phyloP scores from a whole-genome alignment of 2,329 filamentous ascomycete species.

The Penicillium sumatraense region DNA sequence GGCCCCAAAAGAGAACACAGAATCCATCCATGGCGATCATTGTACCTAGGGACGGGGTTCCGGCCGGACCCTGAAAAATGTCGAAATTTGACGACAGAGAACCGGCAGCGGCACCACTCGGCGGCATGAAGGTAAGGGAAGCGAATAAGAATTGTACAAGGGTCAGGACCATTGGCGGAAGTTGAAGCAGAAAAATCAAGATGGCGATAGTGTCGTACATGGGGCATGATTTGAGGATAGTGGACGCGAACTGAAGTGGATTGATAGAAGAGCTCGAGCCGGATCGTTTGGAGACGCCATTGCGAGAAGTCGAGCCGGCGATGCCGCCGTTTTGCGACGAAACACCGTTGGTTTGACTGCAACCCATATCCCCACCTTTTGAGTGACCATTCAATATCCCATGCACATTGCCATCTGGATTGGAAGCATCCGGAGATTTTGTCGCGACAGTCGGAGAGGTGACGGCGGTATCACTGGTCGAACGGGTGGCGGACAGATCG shows the following conservation, averaged over 20 bases:
- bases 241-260: slow-evolving; percentile 76
- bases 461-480: slow-evolving; percentile 40
- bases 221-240: slow-evolving; percentile 86
- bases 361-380: slow-evolving; percentile 41
- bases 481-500: slow-evolving; percentile 46
- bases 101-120: slow-evolving; percentile 76
- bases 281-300: slow-evolving; percentile 41
- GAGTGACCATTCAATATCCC: slow-evolving; percentile 41
- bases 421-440: slow-evolving; percentile 35
- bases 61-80: slow-evolving; percentile 85
- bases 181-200: slow-evolving; percentile 90
- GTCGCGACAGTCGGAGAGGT: slow-evolving; percentile 31
- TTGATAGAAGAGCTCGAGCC: slow-evolving; percentile 60
- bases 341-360: slow-evolving; percentile 38
- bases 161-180: slow-evolving; percentile 85
- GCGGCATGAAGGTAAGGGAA: slow-evolving; percentile 87
- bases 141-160: slow-evolving; percentile 92
- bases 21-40: slow-evolving; percentile 83
- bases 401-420: slow-evolving; percentile 40
- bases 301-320: slow-evolving; percentile 34
- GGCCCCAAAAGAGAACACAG: slow-evolving; percentile 77
- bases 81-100: slow-evolving; percentile 80
- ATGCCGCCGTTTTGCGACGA: slow-evolving; percentile 36
- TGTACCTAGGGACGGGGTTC: slow-evolving; percentile 83
- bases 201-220: slow-evolving; percentile 96